A percentile compares a stretch with the other conserved stretches of the same genome.
phyloP scores from a whole-genome alignment of 129 eudicot species.

The Dittrichia graveolens region DNA sequence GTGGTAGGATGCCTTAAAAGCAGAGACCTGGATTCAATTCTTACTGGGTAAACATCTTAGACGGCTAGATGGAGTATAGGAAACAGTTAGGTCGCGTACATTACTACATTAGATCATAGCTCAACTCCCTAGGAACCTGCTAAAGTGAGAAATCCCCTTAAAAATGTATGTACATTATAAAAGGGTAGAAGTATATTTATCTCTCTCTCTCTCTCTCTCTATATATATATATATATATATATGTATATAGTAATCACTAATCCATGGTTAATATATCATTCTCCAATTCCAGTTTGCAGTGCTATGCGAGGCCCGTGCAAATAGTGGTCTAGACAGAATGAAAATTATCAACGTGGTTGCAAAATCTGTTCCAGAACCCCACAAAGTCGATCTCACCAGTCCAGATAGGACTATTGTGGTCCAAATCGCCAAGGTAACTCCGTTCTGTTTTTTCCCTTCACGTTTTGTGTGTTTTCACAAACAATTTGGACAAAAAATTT shows the following conservation, averaged over 20 bases:
- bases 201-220: neutral
- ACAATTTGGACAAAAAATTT: no score
- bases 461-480: neutral
- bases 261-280: neutral
- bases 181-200: no score
- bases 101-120: no score
- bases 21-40: no score
- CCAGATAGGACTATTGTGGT: constrained; percentile 83
- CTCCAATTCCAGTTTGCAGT: constrained; percentile 70
- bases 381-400: constrained; percentile 83
- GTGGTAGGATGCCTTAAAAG: no score
- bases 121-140: no score
- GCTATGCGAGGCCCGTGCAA: constrained; percentile 92
- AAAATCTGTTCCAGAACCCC: constrained; percentile 81
- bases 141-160: no score
- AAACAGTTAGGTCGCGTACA: no score
- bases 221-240: neutral
- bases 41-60: no score
- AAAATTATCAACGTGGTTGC: constrained; percentile 84
- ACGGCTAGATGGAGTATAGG: no score
- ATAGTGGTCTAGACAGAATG: constrained; percentile 84
- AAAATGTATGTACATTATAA: no score
- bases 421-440: constrained; percentile 84
- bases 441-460: constrained; percentile 6
- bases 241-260: no score